Base-by-base conservation (phyloP, 2,329 filamentous ascomycete genomes). In the Chaetomium globosum region DNA sequence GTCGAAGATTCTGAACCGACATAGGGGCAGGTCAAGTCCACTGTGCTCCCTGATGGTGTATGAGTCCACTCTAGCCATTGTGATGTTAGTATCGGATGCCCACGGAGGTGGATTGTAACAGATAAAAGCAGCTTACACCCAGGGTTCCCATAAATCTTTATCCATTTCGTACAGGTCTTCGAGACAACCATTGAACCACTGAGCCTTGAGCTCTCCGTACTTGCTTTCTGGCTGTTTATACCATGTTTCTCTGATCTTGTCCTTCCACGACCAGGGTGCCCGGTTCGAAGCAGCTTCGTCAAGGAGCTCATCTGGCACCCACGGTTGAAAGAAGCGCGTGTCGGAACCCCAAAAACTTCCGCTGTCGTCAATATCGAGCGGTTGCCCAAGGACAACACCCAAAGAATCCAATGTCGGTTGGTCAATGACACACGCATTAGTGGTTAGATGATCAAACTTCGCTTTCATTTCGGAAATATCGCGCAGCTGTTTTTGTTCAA, bases 401-500 rank as follows among this genome's bases (percentile, higher is more conserved):
- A 60, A 23, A 36, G 10, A 23, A 4, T 52, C 57, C 13, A 59
- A 30, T 3, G 2, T 9, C 6, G 8, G 8, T 26, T 52, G 36
- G n/a, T 59, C 48, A 26, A 59, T 10, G 12, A 46, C 4, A 36
- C 3, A 13, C 7, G 48, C 19, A 43, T n/a, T n/a, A n/a, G 28
- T 6, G 46, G 31, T 7, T 6, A 51, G 3, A 10, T 10, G 0
- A 16, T 51, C n/a, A 2, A 43, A 7, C 39, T 31, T 19, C 26
- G 23, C 57, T 16, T 28, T n/a, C 43, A 59, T 59, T 12, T 28
- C n/a, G 10, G 3, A 19, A 30, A 59, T n/a, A 6, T 13, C 4
- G 43, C 12, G n/a, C 5, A 59, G 6, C 23, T 59, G 57, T 2
- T 33, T 28, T 33, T 51, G 43, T 31, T 59, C 57, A 23, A 59